Evolutionary conservation across 2,329 filamentous ascomycete genomes (phyloP).

Genomic region (Coniochaeta ligniaria): DNA sequence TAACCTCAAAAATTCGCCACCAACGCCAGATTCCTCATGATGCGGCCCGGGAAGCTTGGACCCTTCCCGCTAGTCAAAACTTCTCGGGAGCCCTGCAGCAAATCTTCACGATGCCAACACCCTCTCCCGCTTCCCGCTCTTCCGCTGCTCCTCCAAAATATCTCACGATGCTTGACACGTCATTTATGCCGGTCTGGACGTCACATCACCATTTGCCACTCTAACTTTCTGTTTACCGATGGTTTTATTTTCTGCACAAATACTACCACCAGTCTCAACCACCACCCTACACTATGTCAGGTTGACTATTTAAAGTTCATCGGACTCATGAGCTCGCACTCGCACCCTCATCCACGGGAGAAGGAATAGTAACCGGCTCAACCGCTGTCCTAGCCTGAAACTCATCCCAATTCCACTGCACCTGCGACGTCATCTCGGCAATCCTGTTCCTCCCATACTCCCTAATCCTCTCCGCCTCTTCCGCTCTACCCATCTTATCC

Average conservation of each 20-base stretch:
- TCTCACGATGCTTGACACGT: not conserved
- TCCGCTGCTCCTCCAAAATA: not conserved
- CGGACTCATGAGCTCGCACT: not conserved
- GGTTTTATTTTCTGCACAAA: too few relatives aligned
- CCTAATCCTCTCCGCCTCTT: conserved; percentile 3
- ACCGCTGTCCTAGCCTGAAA: conserved; percentile 2
- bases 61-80: not conserved
- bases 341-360: not conserved
- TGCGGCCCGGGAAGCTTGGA: not conserved
- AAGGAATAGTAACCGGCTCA: conserved; percentile 1
- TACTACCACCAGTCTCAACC: too few relatives aligned
- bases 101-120: not conserved
- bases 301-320: not conserved
- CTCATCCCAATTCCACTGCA: conserved; percentile 6
- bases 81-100: not conserved
- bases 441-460: conserved; percentile 3
- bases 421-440: not conserved
- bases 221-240: too few relatives aligned
- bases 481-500: conserved; percentile 1
- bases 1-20: not conserved
- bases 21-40: not conserved
- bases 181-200: not conserved
- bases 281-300: not conserved
- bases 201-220: not conserved
- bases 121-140: not conserved